Conservation (phyloP, 345 rosid species). For the Euclidium syriacum region DNA sequence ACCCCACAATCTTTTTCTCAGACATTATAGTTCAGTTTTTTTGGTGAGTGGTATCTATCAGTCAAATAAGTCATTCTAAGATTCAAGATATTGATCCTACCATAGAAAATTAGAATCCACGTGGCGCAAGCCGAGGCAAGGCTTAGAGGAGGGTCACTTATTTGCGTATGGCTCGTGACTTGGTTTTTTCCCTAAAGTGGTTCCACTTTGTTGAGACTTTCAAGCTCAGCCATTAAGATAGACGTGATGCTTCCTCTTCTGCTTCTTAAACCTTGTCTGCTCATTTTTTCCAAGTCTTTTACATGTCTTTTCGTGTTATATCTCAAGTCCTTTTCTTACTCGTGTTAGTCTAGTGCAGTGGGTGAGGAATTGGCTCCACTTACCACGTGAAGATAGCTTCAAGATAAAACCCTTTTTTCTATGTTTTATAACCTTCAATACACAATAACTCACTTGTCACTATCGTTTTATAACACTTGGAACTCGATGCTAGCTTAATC, state of each 20-base stretch:
- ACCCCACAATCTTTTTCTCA: conserved; percentile 25
- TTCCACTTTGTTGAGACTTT: conserved; percentile 31
- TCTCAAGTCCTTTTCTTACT: conserved; percentile 26
- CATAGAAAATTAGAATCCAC: conserved; percentile 7
- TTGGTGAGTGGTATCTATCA: conserved; percentile 29
- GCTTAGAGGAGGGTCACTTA: conserved; percentile 23
- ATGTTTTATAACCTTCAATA: conserved; percentile 17
- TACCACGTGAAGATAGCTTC: conserved; percentile 30
- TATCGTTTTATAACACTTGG: conserved; percentile 18
- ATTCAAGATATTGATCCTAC: conserved; percentile 18
- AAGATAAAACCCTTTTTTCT: conserved; percentile 3
- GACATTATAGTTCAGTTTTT: conserved; percentile 9
- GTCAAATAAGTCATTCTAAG: conserved; percentile 24
- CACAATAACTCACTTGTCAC: conserved; percentile 13
- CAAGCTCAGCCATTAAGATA: conserved; percentile 10
- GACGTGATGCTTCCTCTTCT: conserved; percentile 4
- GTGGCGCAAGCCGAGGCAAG: conserved; percentile 26
- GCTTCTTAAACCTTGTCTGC: conserved; percentile 18
- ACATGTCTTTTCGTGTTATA: conserved; percentile 26
- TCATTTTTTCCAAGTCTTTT: conserved; percentile 21
- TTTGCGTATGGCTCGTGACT: conserved; percentile 25
- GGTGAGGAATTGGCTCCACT: conserved; percentile 32
- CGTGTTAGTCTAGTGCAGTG: conserved; percentile 31
- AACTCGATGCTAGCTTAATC: conserved; percentile 7
- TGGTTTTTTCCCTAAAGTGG: conserved; percentile 18